Conservation (phyloP, 805 yeast species). For the Cyberlindnera veronae region DNA sequence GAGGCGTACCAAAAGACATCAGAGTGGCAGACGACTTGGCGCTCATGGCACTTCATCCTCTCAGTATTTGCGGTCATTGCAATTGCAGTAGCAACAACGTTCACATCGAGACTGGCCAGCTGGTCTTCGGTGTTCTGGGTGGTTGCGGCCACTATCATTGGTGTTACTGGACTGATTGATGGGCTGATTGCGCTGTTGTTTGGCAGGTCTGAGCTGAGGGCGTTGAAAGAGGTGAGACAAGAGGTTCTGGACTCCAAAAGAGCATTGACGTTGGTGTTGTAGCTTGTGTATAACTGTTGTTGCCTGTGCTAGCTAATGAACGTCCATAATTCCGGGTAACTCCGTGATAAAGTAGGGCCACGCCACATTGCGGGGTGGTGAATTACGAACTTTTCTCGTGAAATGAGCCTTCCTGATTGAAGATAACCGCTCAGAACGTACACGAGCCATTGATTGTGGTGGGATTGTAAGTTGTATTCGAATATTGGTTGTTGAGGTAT, state of each 20-base stretch:
- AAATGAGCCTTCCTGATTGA: too few species aligned
- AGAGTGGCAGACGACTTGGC: constrained; percentile 58
- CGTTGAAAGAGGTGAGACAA: constrained; percentile 66
- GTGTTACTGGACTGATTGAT: constrained; percentile 65
- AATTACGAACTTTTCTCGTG: too few species aligned
- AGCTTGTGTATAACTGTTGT: neutral
- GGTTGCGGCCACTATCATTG: constrained; percentile 49
- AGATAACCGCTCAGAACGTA: too few species aligned
- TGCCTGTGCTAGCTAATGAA: too few species aligned
- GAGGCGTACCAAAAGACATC: constrained; percentile 43
- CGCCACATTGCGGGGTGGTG: too few species aligned
- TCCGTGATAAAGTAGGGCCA: too few species aligned
- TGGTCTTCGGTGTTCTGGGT: constrained; percentile 71
- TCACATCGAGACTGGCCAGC: constrained; percentile 50
- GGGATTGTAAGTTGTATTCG: too few species aligned
- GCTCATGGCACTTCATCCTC: constrained; percentile 58
- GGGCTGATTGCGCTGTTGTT: constrained; percentile 78
- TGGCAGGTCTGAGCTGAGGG: constrained; percentile 77
- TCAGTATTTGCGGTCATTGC: constrained; percentile 53
- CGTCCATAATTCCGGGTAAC: too few species aligned
- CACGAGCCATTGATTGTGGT: too few species aligned
- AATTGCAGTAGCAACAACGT: constrained; percentile 51
- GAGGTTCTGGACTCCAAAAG: constrained; percentile 49
- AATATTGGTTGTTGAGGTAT: too few species aligned
- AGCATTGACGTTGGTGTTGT: neutral